Base-by-base conservation (phyloP, 148 eudicot species). In the Drosera capensis region DNA sequence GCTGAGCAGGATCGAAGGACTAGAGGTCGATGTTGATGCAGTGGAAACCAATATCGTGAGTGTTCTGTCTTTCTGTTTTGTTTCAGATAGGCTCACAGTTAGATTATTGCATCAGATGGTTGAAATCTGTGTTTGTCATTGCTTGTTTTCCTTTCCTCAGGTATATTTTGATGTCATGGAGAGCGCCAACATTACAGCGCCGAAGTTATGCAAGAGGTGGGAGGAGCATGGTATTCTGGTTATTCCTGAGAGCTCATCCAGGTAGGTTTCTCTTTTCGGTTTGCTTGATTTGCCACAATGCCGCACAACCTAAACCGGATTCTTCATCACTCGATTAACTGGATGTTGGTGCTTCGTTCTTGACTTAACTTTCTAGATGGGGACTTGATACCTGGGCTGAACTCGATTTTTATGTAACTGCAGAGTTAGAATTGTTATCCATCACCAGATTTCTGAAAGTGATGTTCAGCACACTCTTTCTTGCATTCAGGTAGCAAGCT, bases 41-140 rank as follows among this genome's bases (percentile, higher is more conserved):
- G 95, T 92, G 21, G 88, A 92, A 67, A 92, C 95, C 37, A 92
- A 92, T 59, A 92, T 92, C 31, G 99, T 92, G 57, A 81, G 99
- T 78, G 5, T 14, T 51, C n/a, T 11, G n/a, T 11, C 34, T 19
- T n/a, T n/a, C n/a, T n/a, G n/a, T n/a, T n/a, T n/a, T n/a, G n/a
- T n/a, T n/a, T n/a, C n/a, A n/a, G n/a, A n/a, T n/a, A n/a, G n/a
- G n/a, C n/a, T n/a, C n/a, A n/a, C n/a, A n/a, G n/a, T n/a, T n/a
- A n/a, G n/a, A n/a, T n/a, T n/a, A n/a, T n/a, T n/a, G n/a, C n/a
- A n/a, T n/a, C n/a, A n/a, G n/a, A n/a, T n/a, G n/a, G n/a, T n/a
- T n/a, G n/a, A n/a, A n/a, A 23, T 23, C 35, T 19, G 11, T 12
- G 3, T 28, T 18, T n/a, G 7, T 51, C 5, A 21, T 24, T 19